phyloP scores from a whole-genome alignment of 2,329 filamentous ascomycete genomes.

The Emergomyces orientalis region DNA sequence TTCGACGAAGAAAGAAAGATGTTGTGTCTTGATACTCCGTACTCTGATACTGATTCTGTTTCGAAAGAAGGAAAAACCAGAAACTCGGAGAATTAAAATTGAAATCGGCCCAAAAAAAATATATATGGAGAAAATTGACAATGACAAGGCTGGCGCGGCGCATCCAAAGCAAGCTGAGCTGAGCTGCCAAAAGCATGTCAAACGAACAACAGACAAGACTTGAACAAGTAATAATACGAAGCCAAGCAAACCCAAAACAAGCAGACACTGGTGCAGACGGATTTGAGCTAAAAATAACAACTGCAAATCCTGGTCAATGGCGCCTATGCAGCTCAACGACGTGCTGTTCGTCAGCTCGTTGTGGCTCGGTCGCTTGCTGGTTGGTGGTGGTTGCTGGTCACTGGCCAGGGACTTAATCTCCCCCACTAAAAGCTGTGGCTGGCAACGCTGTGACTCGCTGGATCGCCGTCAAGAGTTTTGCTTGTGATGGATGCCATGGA shows the following conservation, averaged over 20 bases:
- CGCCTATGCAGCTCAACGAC: no score
- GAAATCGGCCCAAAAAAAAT: no score
- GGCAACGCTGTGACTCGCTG: background rate
- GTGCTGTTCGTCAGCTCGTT: background rate
- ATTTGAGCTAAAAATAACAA: background rate
- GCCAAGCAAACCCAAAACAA: background rate
- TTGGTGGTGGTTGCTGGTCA: no score
- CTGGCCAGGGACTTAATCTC: no score
- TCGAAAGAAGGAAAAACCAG: background rate
- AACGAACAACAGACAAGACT: background rate
- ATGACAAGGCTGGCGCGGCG: background rate
- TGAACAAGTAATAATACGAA: background rate
- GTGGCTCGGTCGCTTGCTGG: background rate
- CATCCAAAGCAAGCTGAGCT: background rate
- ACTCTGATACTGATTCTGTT: background rate
- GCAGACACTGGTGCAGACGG: no score
- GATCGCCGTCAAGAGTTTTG: no score
- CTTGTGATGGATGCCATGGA: background rate
- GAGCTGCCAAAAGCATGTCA: background rate
- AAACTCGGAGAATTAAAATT: background rate
- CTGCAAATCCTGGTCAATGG: background rate
- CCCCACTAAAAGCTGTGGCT: background rate
- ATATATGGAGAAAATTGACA: no score
- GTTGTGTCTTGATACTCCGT: background rate
- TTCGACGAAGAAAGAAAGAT: background rate